These are phyloP conservation scores for Colletotrichum sp. DNA, from an alignment of 2,329 filamentous ascomycete genomes.

Conservation along the genomic window DNA sequence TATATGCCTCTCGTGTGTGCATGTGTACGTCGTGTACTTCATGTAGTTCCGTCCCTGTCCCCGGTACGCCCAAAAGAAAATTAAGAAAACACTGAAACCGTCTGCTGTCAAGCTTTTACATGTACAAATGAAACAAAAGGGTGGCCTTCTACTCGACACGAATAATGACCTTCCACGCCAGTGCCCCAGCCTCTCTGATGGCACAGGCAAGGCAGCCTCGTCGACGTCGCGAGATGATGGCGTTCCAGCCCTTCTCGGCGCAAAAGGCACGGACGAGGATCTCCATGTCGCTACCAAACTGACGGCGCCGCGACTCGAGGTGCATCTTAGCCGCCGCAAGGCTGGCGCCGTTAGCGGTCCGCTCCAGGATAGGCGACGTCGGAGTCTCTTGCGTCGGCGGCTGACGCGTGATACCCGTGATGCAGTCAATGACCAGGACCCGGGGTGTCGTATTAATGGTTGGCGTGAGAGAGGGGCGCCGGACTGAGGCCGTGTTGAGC, in stretches of 20 bases:
- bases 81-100: neutral
- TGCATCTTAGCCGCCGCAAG: conserved; percentile 58
- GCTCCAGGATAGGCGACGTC: conserved; percentile 52
- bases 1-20: conserved; percentile 2
- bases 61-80: neutral
- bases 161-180: conserved; percentile 73
- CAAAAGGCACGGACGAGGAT: conserved; percentile 76
- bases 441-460: conserved; percentile 34
- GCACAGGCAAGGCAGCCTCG: conserved; percentile 77
- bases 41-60: neutral
- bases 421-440: conserved; percentile 69
- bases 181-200: conserved; percentile 74
- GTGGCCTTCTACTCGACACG: conserved; percentile 51
- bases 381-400: conserved; percentile 51
- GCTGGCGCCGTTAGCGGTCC: conserved; percentile 39
- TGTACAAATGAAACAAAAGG: neutral
- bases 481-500: conserved; percentile 34
- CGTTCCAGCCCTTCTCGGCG: conserved; percentile 76
- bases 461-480: conserved; percentile 35
- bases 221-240: conserved; percentile 69
- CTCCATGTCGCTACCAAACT: conserved; percentile 70
- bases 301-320: conserved; percentile 59
- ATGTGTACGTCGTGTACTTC: neutral
- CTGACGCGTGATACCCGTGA: conserved; percentile 54
- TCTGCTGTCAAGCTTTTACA: neutral